Percentiles rank a stretch among this genome's conserved stretches.
Conservation (phyloP, 345 rosid species). For the Firmiana major region DNA sequence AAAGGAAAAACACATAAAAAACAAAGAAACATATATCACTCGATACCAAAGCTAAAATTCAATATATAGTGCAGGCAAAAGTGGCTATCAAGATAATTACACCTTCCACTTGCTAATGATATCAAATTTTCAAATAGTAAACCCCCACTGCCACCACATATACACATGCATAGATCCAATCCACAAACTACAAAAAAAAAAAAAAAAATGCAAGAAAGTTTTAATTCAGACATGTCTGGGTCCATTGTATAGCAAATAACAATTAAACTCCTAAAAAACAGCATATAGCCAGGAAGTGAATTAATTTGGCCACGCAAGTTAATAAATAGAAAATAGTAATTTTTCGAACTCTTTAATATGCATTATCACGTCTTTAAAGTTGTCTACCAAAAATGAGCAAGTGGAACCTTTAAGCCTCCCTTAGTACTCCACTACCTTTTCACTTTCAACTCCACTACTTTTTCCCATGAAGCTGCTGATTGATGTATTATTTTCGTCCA, state of each 20-base stretch:
- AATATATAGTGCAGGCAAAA: background rate
- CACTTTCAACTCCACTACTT: background rate
- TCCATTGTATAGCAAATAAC: background rate
- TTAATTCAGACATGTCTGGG: background rate
- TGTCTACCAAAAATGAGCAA: background rate
- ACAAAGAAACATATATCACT: background rate
- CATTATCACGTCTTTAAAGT: background rate
- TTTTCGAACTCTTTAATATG: background rate
- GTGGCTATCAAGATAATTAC: background rate
- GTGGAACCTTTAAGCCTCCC: background rate
- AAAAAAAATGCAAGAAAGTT: background rate
- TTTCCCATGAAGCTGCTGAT: background rate
- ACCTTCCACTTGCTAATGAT: background rate
- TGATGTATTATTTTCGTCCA: constrained; percentile 1
- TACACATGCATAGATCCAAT: background rate
- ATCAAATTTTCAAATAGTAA: background rate
- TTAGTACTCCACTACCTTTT: background rate
- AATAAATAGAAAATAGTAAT: background rate
- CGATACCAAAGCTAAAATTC: background rate
- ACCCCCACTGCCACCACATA: background rate
- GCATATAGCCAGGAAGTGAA: background rate
- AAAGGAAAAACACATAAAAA: background rate
- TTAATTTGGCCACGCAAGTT: background rate
- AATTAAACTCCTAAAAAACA: background rate
- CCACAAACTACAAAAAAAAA: background rate